A percentile compares a stretch with the other conserved stretches of the same genome.
phyloP scores from a whole-genome alignment of 257 asterid genomes.

The Anisodus tanguticus region DNA sequence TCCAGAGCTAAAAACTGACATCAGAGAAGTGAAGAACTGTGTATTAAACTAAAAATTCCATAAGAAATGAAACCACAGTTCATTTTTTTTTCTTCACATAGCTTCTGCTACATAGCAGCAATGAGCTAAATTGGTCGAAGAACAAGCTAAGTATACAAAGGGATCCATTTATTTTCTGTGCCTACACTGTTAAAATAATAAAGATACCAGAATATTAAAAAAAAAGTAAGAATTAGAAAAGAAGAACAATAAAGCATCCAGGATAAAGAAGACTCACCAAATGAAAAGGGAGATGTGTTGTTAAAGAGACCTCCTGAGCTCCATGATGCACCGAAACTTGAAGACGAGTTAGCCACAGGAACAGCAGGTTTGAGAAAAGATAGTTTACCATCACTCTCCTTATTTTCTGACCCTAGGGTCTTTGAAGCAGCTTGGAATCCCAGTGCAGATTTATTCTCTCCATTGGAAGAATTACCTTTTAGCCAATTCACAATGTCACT shows the following conservation, averaged over 20 bases:
- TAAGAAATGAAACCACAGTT: background rate
- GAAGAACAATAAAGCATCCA: background rate
- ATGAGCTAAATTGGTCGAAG: background rate
- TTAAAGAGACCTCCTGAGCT: slow-evolving; percentile 36
- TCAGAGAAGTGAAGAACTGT: background rate
- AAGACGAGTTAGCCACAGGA: slow-evolving; percentile 30
- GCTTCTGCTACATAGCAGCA: background rate
- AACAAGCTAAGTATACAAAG: background rate
- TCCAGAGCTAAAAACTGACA: background rate
- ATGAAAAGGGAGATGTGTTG: slow-evolving; percentile 42
- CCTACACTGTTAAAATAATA: background rate
- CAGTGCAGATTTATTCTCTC: slow-evolving; percentile 31
- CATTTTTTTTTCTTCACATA: background rate
- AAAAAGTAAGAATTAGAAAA: background rate
- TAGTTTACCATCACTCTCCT: slow-evolving; percentile 23
- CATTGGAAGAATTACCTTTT: slow-evolving; percentile 56
- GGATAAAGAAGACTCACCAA: slow-evolving; percentile 43
- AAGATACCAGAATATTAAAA: background rate
- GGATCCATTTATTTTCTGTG: background rate
- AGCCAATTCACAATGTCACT: slow-evolving; percentile 90
- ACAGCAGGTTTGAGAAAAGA: slow-evolving; percentile 8
- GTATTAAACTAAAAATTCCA: background rate
- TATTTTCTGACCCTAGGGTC: slow-evolving; percentile 20
- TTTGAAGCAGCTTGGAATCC: slow-evolving; percentile 34
- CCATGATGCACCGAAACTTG: slow-evolving; percentile 31